phyloP scores from a whole-genome alignment of 148 eudicot species.

The Chenopodium formosanum region DNA sequence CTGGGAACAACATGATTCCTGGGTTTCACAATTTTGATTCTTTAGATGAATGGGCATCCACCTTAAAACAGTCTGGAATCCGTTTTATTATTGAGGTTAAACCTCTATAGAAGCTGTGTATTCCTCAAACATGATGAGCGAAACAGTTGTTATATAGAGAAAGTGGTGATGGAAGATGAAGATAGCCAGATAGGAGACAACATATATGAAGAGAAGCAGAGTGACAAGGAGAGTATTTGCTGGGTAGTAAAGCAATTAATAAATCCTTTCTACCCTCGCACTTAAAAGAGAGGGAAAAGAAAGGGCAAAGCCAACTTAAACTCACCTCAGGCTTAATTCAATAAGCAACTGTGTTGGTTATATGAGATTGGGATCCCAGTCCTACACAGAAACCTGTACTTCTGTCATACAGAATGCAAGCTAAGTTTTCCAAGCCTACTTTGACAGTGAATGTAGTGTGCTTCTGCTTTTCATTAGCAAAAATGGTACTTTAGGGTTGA shows the following conservation, averaged over 20 bases:
- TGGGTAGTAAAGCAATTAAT: too few species aligned
- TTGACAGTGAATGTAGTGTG: neutral
- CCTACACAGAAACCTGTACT: neutral
- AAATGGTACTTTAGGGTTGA: neutral
- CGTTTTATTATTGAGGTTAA: too few species aligned
- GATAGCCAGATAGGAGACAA: too few species aligned
- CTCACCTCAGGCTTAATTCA: neutral
- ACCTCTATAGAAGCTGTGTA: too few species aligned
- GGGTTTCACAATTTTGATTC: neutral
- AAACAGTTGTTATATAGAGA: too few species aligned
- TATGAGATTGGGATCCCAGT: neutral
- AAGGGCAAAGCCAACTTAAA: neutral
- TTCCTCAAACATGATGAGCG: too few species aligned
- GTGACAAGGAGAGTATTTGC: too few species aligned
- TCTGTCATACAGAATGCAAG: neutral
- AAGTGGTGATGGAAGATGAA: too few species aligned
- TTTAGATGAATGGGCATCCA: neutral
- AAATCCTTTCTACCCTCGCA: too few species aligned
- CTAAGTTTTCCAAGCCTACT: neutral
- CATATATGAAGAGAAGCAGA: too few species aligned
- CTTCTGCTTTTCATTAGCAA: neutral
- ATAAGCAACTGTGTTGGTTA: neutral
- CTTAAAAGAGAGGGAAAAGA: neutral
- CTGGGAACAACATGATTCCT: neutral
- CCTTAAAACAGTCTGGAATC: neutral